Base-by-base conservation (phyloP, 1,284 basidiomycete genomes). In the Neotropicomus parvogracilis region DNA sequence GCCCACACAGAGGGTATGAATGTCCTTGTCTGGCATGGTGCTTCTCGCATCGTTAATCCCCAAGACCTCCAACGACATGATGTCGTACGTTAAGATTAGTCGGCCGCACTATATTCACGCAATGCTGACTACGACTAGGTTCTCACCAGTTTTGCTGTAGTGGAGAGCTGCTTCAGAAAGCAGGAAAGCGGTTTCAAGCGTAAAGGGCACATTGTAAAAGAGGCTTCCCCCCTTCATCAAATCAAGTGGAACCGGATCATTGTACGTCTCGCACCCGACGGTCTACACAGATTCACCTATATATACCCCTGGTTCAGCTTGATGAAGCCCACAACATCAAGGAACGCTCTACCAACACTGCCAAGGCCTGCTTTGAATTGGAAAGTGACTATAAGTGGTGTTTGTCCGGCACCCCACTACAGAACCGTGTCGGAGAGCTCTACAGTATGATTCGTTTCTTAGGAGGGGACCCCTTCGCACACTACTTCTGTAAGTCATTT, bases 241-340 rank as follows among this genome's bases (percentile, higher is more conserved):
- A 80, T 97, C 53, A 71, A 88, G 49, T 99, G 97, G 97, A 83
- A 88, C 57, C 75, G 92, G 52, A 79, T 88, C 50, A 74, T 87
- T 21, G 84, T 83, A 53, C 26, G 78, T 69, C 26, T 40, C 19
- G 2, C 26, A n/a, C 48, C 3, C 9, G 6, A 14, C 33, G 3
- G 0, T 31, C 28, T 2, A 16, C 16, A 11, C 38, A 13, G 20
- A 47, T 34, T 43, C 36, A 40, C 24, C 32, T 20, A 27, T 14
- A 40, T 19, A 39, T 41, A 16, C 31, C 32, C 58, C 17, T 53
- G 60, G 13, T 29, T 32, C 52, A 88, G 86, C 81, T 99, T 35
- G 97, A 99, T 60, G 97, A 99, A 71, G 95, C 95, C 7, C 97
- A 99, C 69, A 97, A 97, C 65, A 99, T 97, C 74, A 95, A 95